Base-by-base conservation (phyloP, 352 stramenopile genomes). In the Pythium brachiatum region DNA sequence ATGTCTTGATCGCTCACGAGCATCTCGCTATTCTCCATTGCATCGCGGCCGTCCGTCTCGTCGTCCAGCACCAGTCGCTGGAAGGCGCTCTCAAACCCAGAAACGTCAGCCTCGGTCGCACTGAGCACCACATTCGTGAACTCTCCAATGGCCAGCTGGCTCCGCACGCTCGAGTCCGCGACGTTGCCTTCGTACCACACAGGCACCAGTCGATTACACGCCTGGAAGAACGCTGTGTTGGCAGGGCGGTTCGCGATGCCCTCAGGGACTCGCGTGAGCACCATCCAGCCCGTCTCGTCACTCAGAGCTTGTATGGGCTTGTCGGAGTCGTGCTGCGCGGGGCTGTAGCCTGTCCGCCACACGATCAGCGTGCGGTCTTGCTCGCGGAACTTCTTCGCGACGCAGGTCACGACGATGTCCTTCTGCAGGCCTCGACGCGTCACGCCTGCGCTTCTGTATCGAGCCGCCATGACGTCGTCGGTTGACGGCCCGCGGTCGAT, bases 281-380 rank as follows among this genome's bases (percentile, higher is more conserved):
- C 61, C 50, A 75, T 79, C 79, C 79, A 88, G 8, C 79, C 79
- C 7, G 79, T 88, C 68, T 88, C 76, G 50, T 88, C 76, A 32
- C 73, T 85, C 43, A 75, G 78, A 64, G 81, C 75, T 6, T 57
- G 48, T 1, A 66, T 69, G 18, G 60, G 64, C 34, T 74, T 69
- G n/a, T 79, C 66, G 16, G 60, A 46, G 39, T 75, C 71, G 29
- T 70, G 64, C 13, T 69, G 62, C 0, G 72, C 79, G 9, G 81
- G 55, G 4, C 62, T 78, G 32, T 57, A 51, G 41, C 29, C 43
- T 27, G 48, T 60, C 8, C 76, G 71, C 79, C 79, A 88, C 2
- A 86, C 75, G 21, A 83, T 61, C 26, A 75, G 70, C 41, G 79
- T 63, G 34, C 73, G 71, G 27, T 85, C 66, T 1, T n/a, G 25